Percentiles rank a stretch among this genome's conserved stretches.
These are phyloP conservation scores for Heritiera fomes DNA, from an alignment of 345 rosid species.

Conservation along the genomic window DNA sequence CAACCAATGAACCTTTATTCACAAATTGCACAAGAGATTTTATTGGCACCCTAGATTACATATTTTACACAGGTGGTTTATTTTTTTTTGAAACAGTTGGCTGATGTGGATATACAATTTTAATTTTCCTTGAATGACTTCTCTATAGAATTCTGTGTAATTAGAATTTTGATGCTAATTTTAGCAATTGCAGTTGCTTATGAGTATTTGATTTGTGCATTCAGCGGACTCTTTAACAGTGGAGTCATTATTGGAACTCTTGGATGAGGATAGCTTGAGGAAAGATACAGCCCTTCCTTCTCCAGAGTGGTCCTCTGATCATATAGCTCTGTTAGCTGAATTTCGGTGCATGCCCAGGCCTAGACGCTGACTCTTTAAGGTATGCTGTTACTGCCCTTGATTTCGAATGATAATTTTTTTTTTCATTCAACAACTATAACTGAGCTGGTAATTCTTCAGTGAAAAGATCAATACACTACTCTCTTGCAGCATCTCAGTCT, in stretches of 20 bases:
- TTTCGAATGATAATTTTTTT: neutral
- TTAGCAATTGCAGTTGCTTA: constrained; percentile 17
- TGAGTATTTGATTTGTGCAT: constrained; percentile 9
- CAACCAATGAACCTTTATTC: constrained; percentile 90
- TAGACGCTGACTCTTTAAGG: constrained; percentile 66
- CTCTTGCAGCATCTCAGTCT: neutral
- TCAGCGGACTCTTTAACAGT: constrained; percentile 91
- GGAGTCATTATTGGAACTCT: constrained; percentile 89
- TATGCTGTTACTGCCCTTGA: constrained; percentile 12
- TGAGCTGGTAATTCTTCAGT: neutral
- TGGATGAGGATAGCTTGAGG: constrained; percentile 97
- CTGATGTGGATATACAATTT: neutral
- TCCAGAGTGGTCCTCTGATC: constrained; percentile 99
- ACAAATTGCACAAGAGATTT: constrained; percentile 96
- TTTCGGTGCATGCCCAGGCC: constrained; percentile 90
- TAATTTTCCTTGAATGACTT: neutral
- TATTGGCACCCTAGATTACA: constrained; percentile 88
- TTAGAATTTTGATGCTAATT: neutral
- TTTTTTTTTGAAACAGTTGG: neutral
- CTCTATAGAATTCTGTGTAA: neutral
- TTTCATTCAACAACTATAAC: neutral
- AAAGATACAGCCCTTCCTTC: constrained; percentile 99
- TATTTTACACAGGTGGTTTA: constrained; percentile 83
- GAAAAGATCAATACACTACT: neutral
- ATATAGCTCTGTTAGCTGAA: constrained; percentile 92